Percentiles rank a stretch among this genome's conserved stretches.
These are phyloP conservation scores for Fusarium musae DNA, from an alignment of 2,329 filamentous ascomycete species.

Conservation along the genomic window DNA sequence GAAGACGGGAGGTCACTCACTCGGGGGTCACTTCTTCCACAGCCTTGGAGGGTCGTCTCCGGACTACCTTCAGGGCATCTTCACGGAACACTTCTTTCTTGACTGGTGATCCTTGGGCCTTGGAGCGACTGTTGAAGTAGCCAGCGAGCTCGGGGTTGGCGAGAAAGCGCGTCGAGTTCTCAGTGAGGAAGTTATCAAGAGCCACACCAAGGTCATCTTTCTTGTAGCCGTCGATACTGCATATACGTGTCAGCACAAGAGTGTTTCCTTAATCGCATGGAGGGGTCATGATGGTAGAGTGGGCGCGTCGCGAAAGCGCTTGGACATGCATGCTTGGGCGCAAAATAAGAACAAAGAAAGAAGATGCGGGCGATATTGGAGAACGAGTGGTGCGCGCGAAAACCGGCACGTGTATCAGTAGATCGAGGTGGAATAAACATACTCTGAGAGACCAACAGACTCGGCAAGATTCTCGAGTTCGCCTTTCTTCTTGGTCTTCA, in stretches of 20 bases:
- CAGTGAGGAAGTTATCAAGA: constrained; percentile 78
- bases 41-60: constrained; percentile 58
- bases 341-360: constrained; percentile 24
- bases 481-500: constrained; percentile 83
- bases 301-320: constrained; percentile 37
- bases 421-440: constrained; percentile 49
- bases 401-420: not conserved
- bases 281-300: constrained; percentile 16
- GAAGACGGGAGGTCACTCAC: constrained; percentile 51
- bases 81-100: constrained; percentile 62
- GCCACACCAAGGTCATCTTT: constrained; percentile 83
- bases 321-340: constrained; percentile 18
- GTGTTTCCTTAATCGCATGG: constrained; percentile 1
- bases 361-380: constrained; percentile 17
- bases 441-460: constrained; percentile 77
- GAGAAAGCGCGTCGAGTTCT: constrained; percentile 73
- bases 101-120: constrained; percentile 68
- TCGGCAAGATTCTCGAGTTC: constrained; percentile 81
- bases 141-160: constrained; percentile 72
- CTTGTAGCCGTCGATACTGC: constrained; percentile 75
- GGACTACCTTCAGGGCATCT: constrained; percentile 57
- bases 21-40: constrained; percentile 58
- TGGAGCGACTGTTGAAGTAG: constrained; percentile 78
- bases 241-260: constrained; percentile 32
- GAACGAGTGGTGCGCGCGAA: not conserved